Evolutionary conservation across 176 grass and related monocot species (phyloP), one percentile per base, ranked within the genome.

Genomic region (Puccinellia tenuiflora): DNA sequence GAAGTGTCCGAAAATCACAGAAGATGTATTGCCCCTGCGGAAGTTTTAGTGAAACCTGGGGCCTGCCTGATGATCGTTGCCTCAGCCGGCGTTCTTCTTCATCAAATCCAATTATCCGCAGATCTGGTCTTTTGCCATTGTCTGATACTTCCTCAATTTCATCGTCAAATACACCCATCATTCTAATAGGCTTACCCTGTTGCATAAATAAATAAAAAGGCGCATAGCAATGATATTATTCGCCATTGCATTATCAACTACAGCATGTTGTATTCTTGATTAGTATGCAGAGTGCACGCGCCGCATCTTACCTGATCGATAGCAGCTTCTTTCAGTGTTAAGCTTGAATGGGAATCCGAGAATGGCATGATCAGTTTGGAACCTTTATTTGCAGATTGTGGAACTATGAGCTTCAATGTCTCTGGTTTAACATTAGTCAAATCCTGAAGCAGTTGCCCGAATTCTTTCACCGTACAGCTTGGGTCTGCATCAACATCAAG

Each of bases 121-220:
- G 46, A 83, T 96, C 88, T 42, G 79, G 54, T 51, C 68, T 87
- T 80, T 87, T 93, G 45, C 85, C 84, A 77, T 88, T 90, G 56
- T 94, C 86, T 83, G 96, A 99, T 84, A 96, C 91, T 83, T 99
- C 91, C 38, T 94, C 89, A 0, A 99, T 94, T 88, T 99, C 96
- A 92, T 96, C 88, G 34, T 89, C 84, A 62, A 92, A 99, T 68
- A 90, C 91, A 18, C 96, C 96, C 96, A 96, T 96, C 96, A 96
- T 99, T 79, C 87, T 88, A 40, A 94, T 94, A 54, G 83, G 52
- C 29, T 96, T 96, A 21, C 89, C 89, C 96, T 99, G 80, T 43
- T 77, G 11, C 77, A 74, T 35, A 20, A 79, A 64, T 77, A 63
- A 9, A 26, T 34, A 18, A 28, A 38, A 73, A 45, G 20, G 29